phyloP scores from a whole-genome alignment of 176 grass and related monocot genomes.

The Musa schizocarpa region DNA sequence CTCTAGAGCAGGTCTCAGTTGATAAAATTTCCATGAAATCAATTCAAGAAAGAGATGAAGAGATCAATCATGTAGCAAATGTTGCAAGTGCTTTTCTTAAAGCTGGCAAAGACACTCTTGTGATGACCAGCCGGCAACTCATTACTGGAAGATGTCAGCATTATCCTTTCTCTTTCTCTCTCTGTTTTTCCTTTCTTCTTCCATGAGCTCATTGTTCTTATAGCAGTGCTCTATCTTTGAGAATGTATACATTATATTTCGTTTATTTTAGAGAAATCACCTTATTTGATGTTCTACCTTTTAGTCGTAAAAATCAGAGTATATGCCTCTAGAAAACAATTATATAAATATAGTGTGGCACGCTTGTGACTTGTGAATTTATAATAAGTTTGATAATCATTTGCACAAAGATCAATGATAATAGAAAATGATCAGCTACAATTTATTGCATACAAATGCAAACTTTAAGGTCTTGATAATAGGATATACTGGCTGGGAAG shows the following conservation, averaged over 20 bases:
- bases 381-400: too few relatives aligned
- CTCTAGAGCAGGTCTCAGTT: constrained; percentile 54
- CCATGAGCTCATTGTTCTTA: background rate
- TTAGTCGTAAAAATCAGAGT: too few relatives aligned
- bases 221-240: background rate
- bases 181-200: background rate
- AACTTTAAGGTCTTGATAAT: too few relatives aligned
- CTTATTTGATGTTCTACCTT: too few relatives aligned
- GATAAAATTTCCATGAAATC: constrained; percentile 84
- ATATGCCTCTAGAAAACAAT: too few relatives aligned
- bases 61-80: constrained; percentile 61
- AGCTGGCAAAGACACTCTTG: constrained; percentile 73
- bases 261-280: too few relatives aligned
- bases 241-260: background rate
- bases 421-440: too few relatives aligned
- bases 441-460: too few relatives aligned
- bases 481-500: too few relatives aligned
- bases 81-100: constrained; percentile 64
- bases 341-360: too few relatives aligned
- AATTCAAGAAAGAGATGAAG: constrained; percentile 56
- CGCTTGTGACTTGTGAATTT: too few relatives aligned
- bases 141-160: constrained; percentile 76
- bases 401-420: too few relatives aligned
- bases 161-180: background rate
- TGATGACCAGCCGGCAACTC: constrained; percentile 76